Conservation (phyloP, 179 eudicot species). For the Corrigiola litoralis region DNA sequence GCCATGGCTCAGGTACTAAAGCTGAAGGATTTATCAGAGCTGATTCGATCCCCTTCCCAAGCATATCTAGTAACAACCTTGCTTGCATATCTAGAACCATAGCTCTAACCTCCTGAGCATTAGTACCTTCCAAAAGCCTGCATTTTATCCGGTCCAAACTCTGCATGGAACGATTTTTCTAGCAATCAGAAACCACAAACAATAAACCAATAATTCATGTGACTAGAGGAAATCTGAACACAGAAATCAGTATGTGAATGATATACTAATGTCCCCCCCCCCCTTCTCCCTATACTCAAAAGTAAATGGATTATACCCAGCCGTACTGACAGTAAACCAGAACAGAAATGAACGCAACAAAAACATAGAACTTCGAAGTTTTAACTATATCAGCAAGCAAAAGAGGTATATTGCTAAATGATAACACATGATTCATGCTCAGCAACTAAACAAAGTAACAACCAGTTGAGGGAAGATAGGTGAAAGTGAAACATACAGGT, state of each 20-base stretch:
- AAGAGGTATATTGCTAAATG: background rate
- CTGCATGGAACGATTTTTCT: no score
- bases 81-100: constrained; percentile 99
- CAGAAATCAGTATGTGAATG: no score
- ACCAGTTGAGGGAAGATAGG: background rate
- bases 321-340: no score
- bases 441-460: background rate
- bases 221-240: background rate
- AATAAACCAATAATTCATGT: background rate
- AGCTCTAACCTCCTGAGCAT: constrained; percentile 96
- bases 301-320: no score
- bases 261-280: background rate
- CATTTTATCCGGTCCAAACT: constrained; percentile 94
- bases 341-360: background rate
- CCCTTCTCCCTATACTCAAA: background rate
- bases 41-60: constrained; percentile 95
- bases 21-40: constrained; percentile 85
- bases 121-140: constrained; percentile 92
- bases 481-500: constrained; percentile 46
- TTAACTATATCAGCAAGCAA: no score
- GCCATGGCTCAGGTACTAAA: constrained; percentile 87
- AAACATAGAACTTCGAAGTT: background rate
- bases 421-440: background rate
- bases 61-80: constrained; percentile 90
- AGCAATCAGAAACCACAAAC: background rate